Base-by-base conservation (phyloP, 306 rosid genomes). In the Vachellia collinsii region DNA sequence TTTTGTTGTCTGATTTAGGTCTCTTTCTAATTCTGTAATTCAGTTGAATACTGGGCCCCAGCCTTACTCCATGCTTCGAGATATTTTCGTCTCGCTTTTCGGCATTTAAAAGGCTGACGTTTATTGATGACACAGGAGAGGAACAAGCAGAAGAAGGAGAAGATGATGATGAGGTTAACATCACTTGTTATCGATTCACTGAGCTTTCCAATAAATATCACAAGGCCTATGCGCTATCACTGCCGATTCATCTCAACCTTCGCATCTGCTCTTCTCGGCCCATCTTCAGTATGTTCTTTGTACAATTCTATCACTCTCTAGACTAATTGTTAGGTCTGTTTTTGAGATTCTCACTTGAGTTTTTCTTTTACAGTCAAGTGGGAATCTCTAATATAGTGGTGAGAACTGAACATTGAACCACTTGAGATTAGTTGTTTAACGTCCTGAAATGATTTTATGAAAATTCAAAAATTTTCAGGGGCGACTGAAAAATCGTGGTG, bases 231-330 rank as follows among this genome's bases (percentile, higher is more conserved):
- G 4, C 69, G 8, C 53, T 41, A 22, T 65, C 72, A 80, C 5
- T 22, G 50, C 61, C 68, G 23, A 65, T 80, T 70, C 72, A 77
- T 77, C 66, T 68, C 87, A 43, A 44, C 65, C 19, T 71, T 80
- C 37, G 11, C 77, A 38, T 72, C 76, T 44, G 64, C 86, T 71
- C 72, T 74, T 23, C 51, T 54, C 5, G 19, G n/a, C n/a, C 10
- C 50, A 48, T 54, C 53, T 14, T 80, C 69, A 56, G 85, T 84
- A 81, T 16, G 85, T 80, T 84, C 44, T 65, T 74, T 44, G 2
- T 42, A 29, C 78, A 54, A 54, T 38, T 54, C 5, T 11, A 9
- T 53, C 3, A 0, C 9, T 73, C 47, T 9, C 11, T 19, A 1
- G 4, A 36, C 29, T 25, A 23, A 0, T 25, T 61, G 41, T 62